Evolutionary conservation across 805 yeast genomes (phyloP), one percentile per base, ranked within the genome.

Genomic region (Candida saitoana): DNA sequence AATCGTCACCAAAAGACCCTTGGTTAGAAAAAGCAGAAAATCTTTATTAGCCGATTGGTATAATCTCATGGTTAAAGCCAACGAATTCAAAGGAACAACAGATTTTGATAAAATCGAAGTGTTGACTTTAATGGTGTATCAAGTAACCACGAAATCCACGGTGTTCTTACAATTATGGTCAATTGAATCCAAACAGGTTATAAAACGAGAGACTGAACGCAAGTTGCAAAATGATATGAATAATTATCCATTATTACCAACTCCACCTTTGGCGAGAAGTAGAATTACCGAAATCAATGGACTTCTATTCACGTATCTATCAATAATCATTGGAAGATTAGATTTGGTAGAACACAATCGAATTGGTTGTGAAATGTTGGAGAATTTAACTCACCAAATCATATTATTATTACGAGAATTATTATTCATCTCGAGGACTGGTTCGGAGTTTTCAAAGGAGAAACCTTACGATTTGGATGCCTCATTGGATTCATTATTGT

Each of bases 1-100:
- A 22, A 71, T 84, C 36, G 90, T 86, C 4, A 77, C 80, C 47
- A 72, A 74, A 46, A 73, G 77, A 39, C 82, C 87, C 2, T 57
- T 74, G 3, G 77, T 86, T 12, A 67, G 87, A 42, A 79, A 74
- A 48, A 69, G 80, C 40, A 72, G 95, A 49, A 86, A 86, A 58
- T 71, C 79, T 30, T 61, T 86, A 42, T 69, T 86, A 24, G 83
- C 90, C 2, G 90, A 84, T 55, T 86, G 95, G 95, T 84, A 85
- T 48, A 80, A 79, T 40, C 65, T 86, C 32, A 82, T 84, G 80
- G 73, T 79, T 30, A 84, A 82, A 53, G 90, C 91, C 1, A 84
- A 82, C 48, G 85, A 83, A 31, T 84, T 77, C 52, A 79, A 82
- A 54, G 80, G 83, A 34, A 81, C 89, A 0, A 68, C 79, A 19